Evolutionary conservation across 148 eudicot genomes (phyloP), one percentile per base, ranked within the genome.

Genomic region (Chenopodium album): DNA sequence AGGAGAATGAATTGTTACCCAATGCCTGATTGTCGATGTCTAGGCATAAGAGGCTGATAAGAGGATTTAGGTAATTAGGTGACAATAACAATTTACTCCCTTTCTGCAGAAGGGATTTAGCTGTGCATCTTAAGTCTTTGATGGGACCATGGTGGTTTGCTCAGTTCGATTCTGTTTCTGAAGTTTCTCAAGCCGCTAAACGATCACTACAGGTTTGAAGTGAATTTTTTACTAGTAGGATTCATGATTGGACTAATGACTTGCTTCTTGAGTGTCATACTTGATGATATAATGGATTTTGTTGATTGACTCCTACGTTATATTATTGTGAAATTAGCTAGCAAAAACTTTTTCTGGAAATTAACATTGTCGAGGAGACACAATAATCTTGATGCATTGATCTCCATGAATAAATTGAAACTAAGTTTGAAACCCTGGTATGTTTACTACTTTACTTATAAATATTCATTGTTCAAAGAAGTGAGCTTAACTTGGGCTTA

Each of bases 101-200:
- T 80, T 77, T 85, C 67, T 79, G 41, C 92, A 95, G 99, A 74
- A 91, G 99, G 84, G 98, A 91, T 63, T 85, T 95, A 87, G 99
- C 99, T 81, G 91, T 94, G 22, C 93, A 91, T 88, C 86, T 95
- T 78, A 95, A 92, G 86, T 89, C 90, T 83, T 80, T 95, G 86
- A 92, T 94, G 94, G 99, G 99, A 82, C 99, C 99, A 13, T 95
- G 99, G 99, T 95, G 99, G 99, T 92, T 92, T 87, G 92, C 97
- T 79, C 99, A 95, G 87, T 95, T 95, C 85, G 99, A 95, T 86
- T 86, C 93, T 73, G 87, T 88, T 82, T 78, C 91, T 86, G 99
- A 95, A 91, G 98, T 95, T 88, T 89, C 99, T 79, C 91, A 90
- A 84, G 95, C 94, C 71, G 99, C 99, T 32, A 91, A 87, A 76